A percentile compares a stretch with the other conserved stretches of the same genome.
These are phyloP conservation scores for Clitopilus hobsonii DNA, from an alignment of 768 basidiomycete species.

Conservation along the genomic window DNA sequence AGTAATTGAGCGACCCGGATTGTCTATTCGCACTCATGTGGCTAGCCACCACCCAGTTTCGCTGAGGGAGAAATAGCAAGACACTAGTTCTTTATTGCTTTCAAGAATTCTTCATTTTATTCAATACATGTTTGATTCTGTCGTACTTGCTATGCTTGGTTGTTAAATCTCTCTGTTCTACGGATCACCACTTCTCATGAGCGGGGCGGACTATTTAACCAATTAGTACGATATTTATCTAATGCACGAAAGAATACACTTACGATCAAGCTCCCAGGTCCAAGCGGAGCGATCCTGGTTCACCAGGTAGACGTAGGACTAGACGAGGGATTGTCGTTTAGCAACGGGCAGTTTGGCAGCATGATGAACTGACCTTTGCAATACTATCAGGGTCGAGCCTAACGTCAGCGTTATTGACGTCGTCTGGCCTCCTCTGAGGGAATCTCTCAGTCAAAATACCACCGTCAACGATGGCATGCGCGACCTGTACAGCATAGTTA, in stretches of 20 bases:
- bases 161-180: no score
- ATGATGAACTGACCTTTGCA: slow-evolving; percentile 40
- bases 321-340: not conserved
- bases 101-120: no score
- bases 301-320: slow-evolving; percentile 3
- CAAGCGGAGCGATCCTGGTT: slow-evolving; percentile 13
- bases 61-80: no score
- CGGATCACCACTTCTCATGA: slow-evolving; percentile 17
- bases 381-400: slow-evolving; percentile 61
- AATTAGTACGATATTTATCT: not conserved
- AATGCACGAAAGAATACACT: not conserved
- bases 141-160: no score
- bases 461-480: slow-evolving; percentile 53
- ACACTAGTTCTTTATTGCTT: no score
- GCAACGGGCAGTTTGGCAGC: not conserved
- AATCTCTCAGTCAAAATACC: slow-evolving; percentile 30
- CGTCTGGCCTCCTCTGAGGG: slow-evolving; percentile 16
- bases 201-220: slow-evolving; percentile 9
- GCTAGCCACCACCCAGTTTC: no score
- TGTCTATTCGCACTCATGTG: no score
- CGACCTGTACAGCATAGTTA: not conserved
- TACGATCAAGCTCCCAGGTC: slow-evolving; percentile 14
- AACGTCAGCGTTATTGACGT: slow-evolving; percentile 41
- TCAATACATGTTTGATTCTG: no score
- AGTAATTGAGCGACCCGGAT: no score